These are phyloP conservation scores for Malus fusca DNA, from an alignment of 306 rosid genomes.

Conservation along the genomic window DNA sequence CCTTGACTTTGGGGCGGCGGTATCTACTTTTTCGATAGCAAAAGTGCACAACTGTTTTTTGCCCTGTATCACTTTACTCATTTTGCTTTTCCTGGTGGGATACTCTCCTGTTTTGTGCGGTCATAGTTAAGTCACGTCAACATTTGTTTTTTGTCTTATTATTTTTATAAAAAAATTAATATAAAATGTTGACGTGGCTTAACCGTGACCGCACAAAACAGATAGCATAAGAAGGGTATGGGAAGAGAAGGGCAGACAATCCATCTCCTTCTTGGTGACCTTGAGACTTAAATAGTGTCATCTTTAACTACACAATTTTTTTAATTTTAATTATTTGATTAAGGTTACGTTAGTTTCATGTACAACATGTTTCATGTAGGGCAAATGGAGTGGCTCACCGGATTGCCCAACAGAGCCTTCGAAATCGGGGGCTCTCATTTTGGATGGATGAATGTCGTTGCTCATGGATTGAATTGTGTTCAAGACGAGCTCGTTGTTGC, in stretches of 20 bases:
- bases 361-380: background rate
- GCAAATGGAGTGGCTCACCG: background rate
- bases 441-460: too few species aligned
- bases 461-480: too few species aligned
- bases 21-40: constrained; percentile 11
- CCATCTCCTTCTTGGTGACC: background rate
- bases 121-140: too few species aligned
- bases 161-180: too few species aligned
- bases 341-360: background rate
- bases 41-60: background rate
- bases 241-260: too few species aligned
- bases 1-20: constrained; percentile 40
- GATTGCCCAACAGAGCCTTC: too few species aligned
- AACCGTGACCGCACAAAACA: too few species aligned
- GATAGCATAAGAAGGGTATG: too few species aligned
- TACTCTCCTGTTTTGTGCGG: too few species aligned
- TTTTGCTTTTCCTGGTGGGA: background rate
- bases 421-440: too few species aligned
- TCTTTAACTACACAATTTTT: background rate
- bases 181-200: too few species aligned
- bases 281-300: background rate
- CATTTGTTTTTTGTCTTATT: too few species aligned
- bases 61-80: background rate
- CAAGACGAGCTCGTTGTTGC: background rate
- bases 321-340: background rate